Evolutionary conservation across 78 protist genomes (phyloP), one percentile per base, ranked within the genome.

Genomic region (Tieghemostelium lacteum): DNA sequence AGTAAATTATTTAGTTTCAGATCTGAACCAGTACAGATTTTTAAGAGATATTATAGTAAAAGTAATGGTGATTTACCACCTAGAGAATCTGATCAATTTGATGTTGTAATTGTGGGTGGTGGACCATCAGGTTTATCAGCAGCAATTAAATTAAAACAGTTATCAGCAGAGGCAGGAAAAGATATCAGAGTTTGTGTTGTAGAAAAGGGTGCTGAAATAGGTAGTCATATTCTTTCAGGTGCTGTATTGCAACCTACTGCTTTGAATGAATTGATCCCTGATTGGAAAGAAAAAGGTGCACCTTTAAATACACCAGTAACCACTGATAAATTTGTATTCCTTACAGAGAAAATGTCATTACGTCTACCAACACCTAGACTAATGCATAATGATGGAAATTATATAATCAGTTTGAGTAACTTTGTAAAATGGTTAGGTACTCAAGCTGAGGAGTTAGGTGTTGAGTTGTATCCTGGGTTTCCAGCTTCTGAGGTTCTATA

Each of bases 121-220:
- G 99, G 99, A 19, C 99, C 99, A 7, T 95, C 99, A 1, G 99
- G 99, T 14, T 93, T 98, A 24, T 37, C 97, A 2, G 97, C 99
- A 0, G 99, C 99, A 26, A 97, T 99, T 42, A 86, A 95, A 20
- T 50, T 98, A 7, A 96, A 95, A 87, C 99, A 99, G 93, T 93
- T 96, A 42, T 75, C 91, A 3, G 87, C 75, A 33, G 50, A n/a
- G 36, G 86, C 61, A 29, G 52, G 42, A 12, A 76, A 71, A 33
- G 65, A 87, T 39, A 89, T 80, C 20, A 42, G 95, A 52, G 98
- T 98, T 16, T 69, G 93, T 61, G 85, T 98, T 6, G 64, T 98
- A 5, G 99, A 98, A 73, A 98, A 98, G 94, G 99, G 96, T 31
- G 76, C 95, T 6, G 94, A 86, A 60, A 62, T 96, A 14, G 98